Evolutionary conservation across 139 green algal genomes (phyloP), one percentile per base, ranked within the genome.

Genomic region (Pycnococcus provasolii): DNA sequence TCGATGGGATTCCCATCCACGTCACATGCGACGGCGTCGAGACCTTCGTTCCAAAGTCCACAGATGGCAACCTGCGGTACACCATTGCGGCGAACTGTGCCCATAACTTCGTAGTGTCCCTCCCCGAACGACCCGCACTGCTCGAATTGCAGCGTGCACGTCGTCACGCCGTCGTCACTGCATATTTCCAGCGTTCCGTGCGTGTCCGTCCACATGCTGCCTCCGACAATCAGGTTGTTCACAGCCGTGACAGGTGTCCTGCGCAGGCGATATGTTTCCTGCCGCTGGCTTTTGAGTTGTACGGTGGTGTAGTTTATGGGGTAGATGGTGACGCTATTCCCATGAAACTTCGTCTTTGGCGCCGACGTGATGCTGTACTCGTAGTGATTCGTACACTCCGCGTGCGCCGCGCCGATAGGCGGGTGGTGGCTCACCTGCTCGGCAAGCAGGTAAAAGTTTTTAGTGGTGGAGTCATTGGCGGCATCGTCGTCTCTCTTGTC

Each of bases 301-400:
- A 26, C 26, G 26, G 26, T 26, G 26, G 26, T 26, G 26, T 26
- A 26, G 26, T 26, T 26, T 0, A 67, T 41, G 7, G 64, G 69
- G 54, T 50, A 75, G 51, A 98, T 84, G 66, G 97, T 92, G 40
- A 97, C 79, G 4, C 76, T 88, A 83, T 98, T 98, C 64, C 92
- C 92, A 61, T 95, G 80, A 77, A 98, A 98, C 80, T 94, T 94
- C 53, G 91, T 96, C 67, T 85, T 89, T 52, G 91, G 88, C 4
- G 91, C 92, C n/a, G 88, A 95, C 13, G 95, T 89, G 48, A 95
- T 85, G 80, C 96, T 88, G 68, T 97, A 98, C 41, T 60, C 70
- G 72, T 89, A 98, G 63, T 89, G 67, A 3, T 78, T 58, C 58
- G 86, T 91, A 26, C 26, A 26, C 77, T 97, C 90, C 0, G 78